Percentiles rank a stretch among this genome's conserved stretches.
phyloP scores from a whole-genome alignment of 768 basidiomycete species.

The Hericium alpestre region DNA sequence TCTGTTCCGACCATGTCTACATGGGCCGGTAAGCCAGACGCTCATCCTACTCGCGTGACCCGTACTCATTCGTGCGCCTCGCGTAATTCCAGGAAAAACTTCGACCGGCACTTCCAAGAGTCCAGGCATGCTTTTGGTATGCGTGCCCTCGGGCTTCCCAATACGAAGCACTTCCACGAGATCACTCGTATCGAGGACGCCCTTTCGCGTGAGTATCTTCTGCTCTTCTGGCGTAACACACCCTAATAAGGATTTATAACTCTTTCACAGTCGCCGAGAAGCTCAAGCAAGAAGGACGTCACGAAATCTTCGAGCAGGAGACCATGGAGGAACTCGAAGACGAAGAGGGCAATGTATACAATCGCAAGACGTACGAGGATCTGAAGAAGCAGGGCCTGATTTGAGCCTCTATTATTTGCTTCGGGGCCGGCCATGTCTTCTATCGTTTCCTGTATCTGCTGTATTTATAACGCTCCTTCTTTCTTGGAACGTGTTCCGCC shows the following conservation, averaged over 20 bases:
- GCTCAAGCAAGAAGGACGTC: constrained; percentile 90
- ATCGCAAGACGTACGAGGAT: constrained; percentile 95
- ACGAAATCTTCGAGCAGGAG: constrained; percentile 87
- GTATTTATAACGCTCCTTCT: constrained; percentile 5
- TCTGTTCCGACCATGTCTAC: constrained; percentile 93
- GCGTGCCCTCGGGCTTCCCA: constrained; percentile 92
- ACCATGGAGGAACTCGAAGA: constrained; percentile 98
- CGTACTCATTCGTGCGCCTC: background rate
- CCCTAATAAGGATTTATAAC: background rate
- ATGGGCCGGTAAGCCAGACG: constrained; percentile 68
- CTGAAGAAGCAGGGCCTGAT: constrained; percentile 93
- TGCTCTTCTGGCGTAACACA: background rate
- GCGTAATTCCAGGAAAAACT: constrained; percentile 66
- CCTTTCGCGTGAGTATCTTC: constrained; percentile 60
- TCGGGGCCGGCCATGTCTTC: background rate
- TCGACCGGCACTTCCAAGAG: constrained; percentile 95
- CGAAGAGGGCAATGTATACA: constrained; percentile 97
- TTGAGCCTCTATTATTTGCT: constrained; percentile 16
- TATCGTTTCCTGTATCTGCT: background rate
- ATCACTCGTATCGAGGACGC: constrained; percentile 97
- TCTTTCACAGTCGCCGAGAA: constrained; percentile 77
- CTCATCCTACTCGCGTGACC: background rate
- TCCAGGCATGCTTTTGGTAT: constrained; percentile 96
- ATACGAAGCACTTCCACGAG: constrained; percentile 98
- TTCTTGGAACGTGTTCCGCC: background rate